Conservation (phyloP, 78 protist species). For the Pigoraptor vietnamica region DNA sequence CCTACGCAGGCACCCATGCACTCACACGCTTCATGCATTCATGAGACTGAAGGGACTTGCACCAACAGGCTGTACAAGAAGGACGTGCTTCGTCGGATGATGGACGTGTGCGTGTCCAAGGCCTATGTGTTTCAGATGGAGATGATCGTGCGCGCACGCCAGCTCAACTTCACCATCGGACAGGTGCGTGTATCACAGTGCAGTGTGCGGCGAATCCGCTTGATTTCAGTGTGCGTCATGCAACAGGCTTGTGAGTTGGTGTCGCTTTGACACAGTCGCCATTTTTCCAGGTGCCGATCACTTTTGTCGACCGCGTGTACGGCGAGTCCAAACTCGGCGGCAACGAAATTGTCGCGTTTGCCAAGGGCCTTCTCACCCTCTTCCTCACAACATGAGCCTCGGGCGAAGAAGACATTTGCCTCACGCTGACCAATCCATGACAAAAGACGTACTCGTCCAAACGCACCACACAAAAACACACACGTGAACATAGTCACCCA, state of each 20-base stretch:
- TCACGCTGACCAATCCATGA: no score
- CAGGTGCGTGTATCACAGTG: constrained; percentile 28
- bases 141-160: constrained; percentile 75
- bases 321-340: constrained; percentile 76
- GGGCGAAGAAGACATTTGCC: no score
- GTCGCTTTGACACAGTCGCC: background rate
- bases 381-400: constrained; percentile 5
- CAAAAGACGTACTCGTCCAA: no score
- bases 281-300: constrained; percentile 87
- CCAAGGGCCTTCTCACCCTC: constrained; percentile 45
- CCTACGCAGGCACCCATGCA: no score
- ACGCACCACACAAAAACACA: no score
- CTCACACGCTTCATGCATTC: no score
- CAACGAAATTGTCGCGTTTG: constrained; percentile 56
- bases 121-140: constrained; percentile 90
- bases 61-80: constrained; percentile 68
- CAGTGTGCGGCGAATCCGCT: no score
- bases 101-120: constrained; percentile 51
- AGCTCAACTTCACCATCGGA: constrained; percentile 50
- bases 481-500: no score
- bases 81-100: constrained; percentile 57
- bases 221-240: no score
- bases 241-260: no score
- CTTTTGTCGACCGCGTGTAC: constrained; percentile 86
- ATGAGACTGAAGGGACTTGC: no score